Percentiles rank a stretch among this genome's conserved stretches.
These are phyloP conservation scores for Aspergillus sp. DNA, from an alignment of 2,329 filamentous ascomycete genomes.

Conservation along the genomic window DNA sequence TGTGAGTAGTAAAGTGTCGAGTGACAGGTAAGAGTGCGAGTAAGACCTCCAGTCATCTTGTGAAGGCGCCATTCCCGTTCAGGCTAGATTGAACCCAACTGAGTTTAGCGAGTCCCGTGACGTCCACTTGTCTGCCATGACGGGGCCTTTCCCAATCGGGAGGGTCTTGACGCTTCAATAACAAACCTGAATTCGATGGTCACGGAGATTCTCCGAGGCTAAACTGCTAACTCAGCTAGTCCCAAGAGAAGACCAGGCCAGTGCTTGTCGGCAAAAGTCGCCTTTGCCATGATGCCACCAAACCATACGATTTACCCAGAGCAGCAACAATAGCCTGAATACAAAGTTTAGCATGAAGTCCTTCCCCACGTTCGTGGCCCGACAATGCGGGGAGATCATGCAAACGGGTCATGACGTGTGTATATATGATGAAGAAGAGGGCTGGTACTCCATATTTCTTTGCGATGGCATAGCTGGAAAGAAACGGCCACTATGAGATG, in stretches of 20 bases:
- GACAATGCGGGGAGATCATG: conserved; percentile 2
- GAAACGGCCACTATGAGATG: neutral
- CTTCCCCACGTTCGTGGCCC: neutral
- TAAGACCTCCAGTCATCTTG: neutral
- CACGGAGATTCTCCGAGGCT: conserved; percentile 7
- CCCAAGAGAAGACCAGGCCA: no score
- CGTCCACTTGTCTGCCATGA: neutral
- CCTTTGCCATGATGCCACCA: neutral
- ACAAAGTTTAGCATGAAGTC: conserved; percentile 11
- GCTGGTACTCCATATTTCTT: neutral
- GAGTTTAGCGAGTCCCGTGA: neutral
- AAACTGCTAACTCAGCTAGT: neutral
- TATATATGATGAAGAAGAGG: neutral
- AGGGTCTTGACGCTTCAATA: neutral
- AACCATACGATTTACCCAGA: neutral
- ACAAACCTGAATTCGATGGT: neutral
- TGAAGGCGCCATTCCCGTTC: neutral
- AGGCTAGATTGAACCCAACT: neutral
- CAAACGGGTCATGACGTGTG: neutral
- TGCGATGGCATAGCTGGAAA: neutral
- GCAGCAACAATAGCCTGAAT: conserved; percentile 14
- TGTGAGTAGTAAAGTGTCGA: neutral
- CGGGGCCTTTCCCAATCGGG: neutral
- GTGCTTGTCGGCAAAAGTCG: neutral
- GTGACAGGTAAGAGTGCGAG: neutral